Base-by-base conservation (phyloP, 2,329 filamentous ascomycete species). In the Microdochium nivale region DNA sequence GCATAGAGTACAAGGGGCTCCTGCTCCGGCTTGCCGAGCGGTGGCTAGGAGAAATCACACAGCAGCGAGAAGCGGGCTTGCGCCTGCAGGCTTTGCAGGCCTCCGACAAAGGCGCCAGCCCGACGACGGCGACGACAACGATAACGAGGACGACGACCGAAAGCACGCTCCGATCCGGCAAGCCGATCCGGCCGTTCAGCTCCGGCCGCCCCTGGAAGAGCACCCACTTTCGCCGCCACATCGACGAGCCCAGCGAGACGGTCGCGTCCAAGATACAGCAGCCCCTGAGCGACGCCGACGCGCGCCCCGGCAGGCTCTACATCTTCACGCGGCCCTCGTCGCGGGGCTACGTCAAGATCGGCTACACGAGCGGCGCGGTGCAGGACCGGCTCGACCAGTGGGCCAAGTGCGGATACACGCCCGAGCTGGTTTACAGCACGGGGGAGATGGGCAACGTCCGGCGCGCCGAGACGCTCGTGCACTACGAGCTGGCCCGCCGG, bases 401-500 rank as follows among this genome's bases (percentile, higher is more conserved):
- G 33, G 33, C 33, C 5, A 7, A 14, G 13, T 37, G 33, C 14
- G 33, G 33, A 7, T 37, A 37, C n/a, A 37, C 33, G n/a, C 33
- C 33, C 7, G n/a, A 19, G 16, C n/a, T 37, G 33, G 16, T 37
- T 5, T 37, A 37, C 33, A 9, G 7, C 11, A 16, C 7, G 7
- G n/a, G 14, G n/a, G 5, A 7, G 3, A 37, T 37, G 4, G 7
- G 7, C 8, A 16, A 16, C 16, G 33, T 14, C 33, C 33, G 16
- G n/a, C 33, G 33, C 5, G 33, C 33, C 5, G 66, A 66, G 48
- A 54, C 46, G 14, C 57, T 68, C 16, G 61, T 65, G 2, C 66
- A 68, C 49, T 52, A 49, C 14, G 60, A 63, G 33, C 57, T 68
- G 4, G 19, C 32, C 21, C 63, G 62, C 44, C 35, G 56, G n/a